Evolutionary conservation across 352 stramenopile genomes (phyloP), one percentile per base, ranked within the genome.

Genomic region (Phytophthora capsici): DNA sequence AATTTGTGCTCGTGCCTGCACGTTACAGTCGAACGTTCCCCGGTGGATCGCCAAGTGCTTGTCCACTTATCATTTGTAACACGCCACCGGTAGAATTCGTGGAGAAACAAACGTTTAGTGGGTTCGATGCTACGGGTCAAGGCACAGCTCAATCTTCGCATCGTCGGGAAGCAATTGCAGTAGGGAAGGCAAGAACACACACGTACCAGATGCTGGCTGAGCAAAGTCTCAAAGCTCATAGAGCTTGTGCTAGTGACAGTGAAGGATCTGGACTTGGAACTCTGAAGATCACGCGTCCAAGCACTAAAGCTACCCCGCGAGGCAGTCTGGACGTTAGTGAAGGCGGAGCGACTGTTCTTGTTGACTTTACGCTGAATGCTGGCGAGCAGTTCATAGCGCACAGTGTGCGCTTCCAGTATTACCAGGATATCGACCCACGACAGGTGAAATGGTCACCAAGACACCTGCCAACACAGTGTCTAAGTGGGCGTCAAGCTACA

Each of bases 321-420:
- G 17, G 48, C 12, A 66, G 55, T 25, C 14, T 17, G 17, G 61
- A 74, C 8, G 37, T 7, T 41, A 37, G 16, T 34, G 65, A 73
- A 23, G 37, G 52, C 30, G 66, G 66, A n/a, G 64, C 82, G 23
- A 86, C 68, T 4, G 80, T 92, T 4, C 60, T 90, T 0, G 75
- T 92, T 36, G 84, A 92, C 48, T 90, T 92, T 44, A 90, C 84
- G 3, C 63, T 92, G 9, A 92, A 92, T 25, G 84, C 78, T 10
- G 84, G 84, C 4, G 84, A 90, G 53, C 84, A 90, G 28, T 92
- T 92, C 47, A 90, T 92, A 26, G 80, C 81, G 2, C 84, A 92
- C 37, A 90, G 82, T 41, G 80, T 85, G 17, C 61, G 73, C 13
- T 92, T 90, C 36, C 71, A 89, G 17, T 92, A 88, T 52, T 87